Base-by-base conservation (phyloP, 768 basidiomycete species). In the Leccinum boreale region DNA sequence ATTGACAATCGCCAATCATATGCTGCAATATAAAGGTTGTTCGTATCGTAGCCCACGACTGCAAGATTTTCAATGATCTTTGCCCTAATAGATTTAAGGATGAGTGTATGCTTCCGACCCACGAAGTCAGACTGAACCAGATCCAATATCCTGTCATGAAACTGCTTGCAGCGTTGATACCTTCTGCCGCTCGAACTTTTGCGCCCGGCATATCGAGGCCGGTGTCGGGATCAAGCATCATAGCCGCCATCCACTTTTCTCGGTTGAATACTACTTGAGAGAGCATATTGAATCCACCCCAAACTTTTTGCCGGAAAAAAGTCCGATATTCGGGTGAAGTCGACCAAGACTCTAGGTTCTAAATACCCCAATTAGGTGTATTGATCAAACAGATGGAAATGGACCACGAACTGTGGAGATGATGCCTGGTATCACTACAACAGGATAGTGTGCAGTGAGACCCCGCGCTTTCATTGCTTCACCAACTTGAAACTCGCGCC, bases 31-130 rank as follows among this genome's bases (percentile, higher is more conserved):
- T 86, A 79, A 33, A 95, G 74, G 63, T 94, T 94, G 64, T 94
- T 92, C 0, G 91, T 90, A 65, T 98, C 95, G 66, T 98, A 98
- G 66, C 89, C 89, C 19, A 98, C 82, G 1, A 88, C 92, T 0
- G 96, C 94, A 2, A 98, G 80, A 64, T 99, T 98, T 73, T 98
- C 91, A 10, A 98, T 85, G 52, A 97, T 90, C 72, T 95, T 94
- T 1, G 89, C 86, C 90, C 90, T 90, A 19, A 24, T 24, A 3
- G 3, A 23, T 35, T 23, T 47, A 45, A 17, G 3, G 17, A 48
- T 54, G 28, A 58, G 36, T n/a, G 26, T 23, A 31, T 23, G 11
- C 12, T 26, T 23, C 24, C 11, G 17, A 42, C 21, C 1, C 1
- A 42, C 14, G n/a, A 33, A 3, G 7, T 19, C n/a, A 56, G 39